A percentile compares a stretch with the other conserved stretches of the same genome.
These are phyloP conservation scores for Serendipita indica DNA, from an alignment of 768 basidiomycete genomes.

Conservation along the genomic window DNA sequence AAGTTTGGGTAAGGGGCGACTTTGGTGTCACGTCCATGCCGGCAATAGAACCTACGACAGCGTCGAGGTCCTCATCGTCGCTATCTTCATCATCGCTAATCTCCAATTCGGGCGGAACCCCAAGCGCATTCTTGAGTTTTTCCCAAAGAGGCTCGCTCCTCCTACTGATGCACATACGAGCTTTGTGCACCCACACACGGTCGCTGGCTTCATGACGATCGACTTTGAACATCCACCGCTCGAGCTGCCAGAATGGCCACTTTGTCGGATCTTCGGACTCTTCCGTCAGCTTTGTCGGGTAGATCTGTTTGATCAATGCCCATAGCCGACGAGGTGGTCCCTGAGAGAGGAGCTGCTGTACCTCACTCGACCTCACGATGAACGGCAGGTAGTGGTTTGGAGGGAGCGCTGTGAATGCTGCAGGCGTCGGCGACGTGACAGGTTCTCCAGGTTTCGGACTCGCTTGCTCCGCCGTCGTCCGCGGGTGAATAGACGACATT, in stretches of 20 bases:
- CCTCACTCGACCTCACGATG: constrained; percentile 67
- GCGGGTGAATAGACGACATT: constrained; percentile 15
- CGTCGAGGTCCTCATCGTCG: constrained; percentile 31
- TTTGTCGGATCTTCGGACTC: constrained; percentile 36
- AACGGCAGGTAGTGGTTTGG: constrained; percentile 74
- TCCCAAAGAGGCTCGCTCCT: constrained; percentile 87
- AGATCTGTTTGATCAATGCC: constrained; percentile 57
- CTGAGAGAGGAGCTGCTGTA: constrained; percentile 45
- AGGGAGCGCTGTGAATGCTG: constrained; percentile 60
- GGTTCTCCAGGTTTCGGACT: constrained; percentile 10
- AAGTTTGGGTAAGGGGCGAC: neutral
- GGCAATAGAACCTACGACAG: neutral
- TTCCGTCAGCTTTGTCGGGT: constrained; percentile 14
- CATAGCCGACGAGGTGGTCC: constrained; percentile 58
- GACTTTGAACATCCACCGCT: constrained; percentile 48
- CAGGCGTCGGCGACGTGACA: constrained; percentile 24
- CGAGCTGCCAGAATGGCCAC: constrained; percentile 63
- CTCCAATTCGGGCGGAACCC: constrained; percentile 66
- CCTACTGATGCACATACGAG: constrained; percentile 58
- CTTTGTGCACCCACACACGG: constrained; percentile 52
- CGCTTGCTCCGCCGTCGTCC: neutral
- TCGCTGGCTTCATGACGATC: constrained; percentile 54
- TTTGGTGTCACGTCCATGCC: neutral
- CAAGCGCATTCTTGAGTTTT: constrained; percentile 71
- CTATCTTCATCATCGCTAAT: constrained; percentile 28